Conservation (phyloP, 1,139 yeast species). For the Suhomyces yuchorum region DNA sequence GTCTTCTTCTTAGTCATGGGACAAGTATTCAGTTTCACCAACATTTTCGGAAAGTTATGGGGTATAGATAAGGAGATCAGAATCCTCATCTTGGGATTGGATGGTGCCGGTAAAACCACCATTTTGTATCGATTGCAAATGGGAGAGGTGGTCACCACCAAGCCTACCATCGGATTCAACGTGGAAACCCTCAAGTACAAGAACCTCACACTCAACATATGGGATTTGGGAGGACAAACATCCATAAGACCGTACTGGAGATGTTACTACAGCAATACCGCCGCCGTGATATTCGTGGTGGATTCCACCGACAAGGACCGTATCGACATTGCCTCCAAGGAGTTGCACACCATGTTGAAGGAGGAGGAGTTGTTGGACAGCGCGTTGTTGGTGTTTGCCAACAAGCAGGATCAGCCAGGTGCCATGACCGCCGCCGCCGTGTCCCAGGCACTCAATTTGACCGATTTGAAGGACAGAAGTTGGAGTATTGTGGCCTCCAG, state of each 20-base stretch:
- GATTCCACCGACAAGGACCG: conserved; percentile 97
- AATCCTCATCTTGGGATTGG: conserved; percentile 87
- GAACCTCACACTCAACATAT: conserved; percentile 81
- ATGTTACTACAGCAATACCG: conserved; percentile 93
- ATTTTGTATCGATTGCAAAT: conserved; percentile 87
- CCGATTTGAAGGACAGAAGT: conserved; percentile 90
- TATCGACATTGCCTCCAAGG: conserved; percentile 83
- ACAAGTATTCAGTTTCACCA: conserved; percentile 71
- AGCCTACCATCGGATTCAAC: conserved; percentile 93
- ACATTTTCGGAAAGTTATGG: conserved; percentile 85
- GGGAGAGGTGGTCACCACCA: conserved; percentile 93
- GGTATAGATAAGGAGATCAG: conserved; percentile 89
- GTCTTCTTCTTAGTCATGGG: conserved; percentile 57
- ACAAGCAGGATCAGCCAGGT: conserved; percentile 95
- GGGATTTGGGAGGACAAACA: conserved; percentile 98
- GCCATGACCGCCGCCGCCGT: conserved; percentile 96
- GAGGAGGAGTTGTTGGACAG: conserved; percentile 92
- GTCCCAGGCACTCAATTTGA: conserved; percentile 79
- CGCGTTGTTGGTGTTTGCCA: conserved; percentile 92
- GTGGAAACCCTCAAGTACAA: conserved; percentile 92
- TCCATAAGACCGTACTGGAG: conserved; percentile 98
- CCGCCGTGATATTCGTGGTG: conserved; percentile 94
- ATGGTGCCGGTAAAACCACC: conserved; percentile 98
- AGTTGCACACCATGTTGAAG: conserved; percentile 84
- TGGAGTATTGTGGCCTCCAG: conserved; percentile 98